Evolutionary conservation across 2,329 filamentous ascomycete species (phyloP), one percentile per base, ranked within the genome.

Genomic region (Ophiostoma angusticollis): DNA sequence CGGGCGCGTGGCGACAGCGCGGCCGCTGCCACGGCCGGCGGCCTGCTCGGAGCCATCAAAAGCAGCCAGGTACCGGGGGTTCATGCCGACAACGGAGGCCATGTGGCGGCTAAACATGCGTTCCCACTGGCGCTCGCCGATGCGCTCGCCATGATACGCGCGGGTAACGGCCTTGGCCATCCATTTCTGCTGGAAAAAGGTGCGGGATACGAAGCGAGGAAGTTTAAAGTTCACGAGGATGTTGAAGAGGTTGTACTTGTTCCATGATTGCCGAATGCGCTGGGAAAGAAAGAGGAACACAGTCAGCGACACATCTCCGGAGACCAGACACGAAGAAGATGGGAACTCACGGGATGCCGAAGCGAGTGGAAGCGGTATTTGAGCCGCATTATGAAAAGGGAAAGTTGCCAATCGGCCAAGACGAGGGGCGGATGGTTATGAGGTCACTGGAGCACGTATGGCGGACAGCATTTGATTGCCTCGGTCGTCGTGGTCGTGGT

Each of bases 141-240:
- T 80, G 56, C 94, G 84, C 58, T 95, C 89, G 60, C 89, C 91
- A 64, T 98, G 91, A 61, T 96, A 98, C 47, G 72, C 78, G 49
- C 91, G 79, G 30, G 84, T 75, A 47, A 78, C 59, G 17, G 86
- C 77, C 63, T 98, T 98, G 53, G 89, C 84, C 2, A 64, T 61
- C 89, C 89, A 98, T 80, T 98, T 98, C 63, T 96, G 89, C 69
- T 96, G 89, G 72, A 93, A 98, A 64, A 91, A 93, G 31, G 87
- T 95, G 45, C 64, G 61, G 48, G 9, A 54, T 23, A 55, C 52
- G 45, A 50, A 54, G 13, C 51, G 55, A 14, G 70, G 72, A 2
- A 59, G 53, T 31, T 52, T 61, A 24, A 73, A 54, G 49, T 72
- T 71, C 36, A 67, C 8, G 37, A 68, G 25, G 48, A 98, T 64